These are phyloP conservation scores for Neckera pumila DNA, from an alignment of 225 moss, liverwort and hornwort genomes.

Conservation along the genomic window DNA sequence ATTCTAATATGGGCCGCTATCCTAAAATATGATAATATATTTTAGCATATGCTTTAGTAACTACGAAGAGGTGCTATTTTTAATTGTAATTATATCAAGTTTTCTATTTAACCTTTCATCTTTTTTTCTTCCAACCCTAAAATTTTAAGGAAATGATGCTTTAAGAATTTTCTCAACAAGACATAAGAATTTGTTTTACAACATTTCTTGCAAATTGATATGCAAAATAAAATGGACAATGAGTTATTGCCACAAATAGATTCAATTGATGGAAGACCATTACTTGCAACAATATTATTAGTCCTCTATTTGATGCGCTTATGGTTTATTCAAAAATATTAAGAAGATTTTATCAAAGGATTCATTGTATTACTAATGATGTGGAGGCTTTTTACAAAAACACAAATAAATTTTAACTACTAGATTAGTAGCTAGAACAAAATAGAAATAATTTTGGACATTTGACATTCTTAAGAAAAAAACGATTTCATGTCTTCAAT, in stretches of 20 bases:
- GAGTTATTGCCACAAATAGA: neutral
- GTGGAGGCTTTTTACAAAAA: neutral
- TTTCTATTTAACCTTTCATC: neutral
- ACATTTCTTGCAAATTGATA: neutral
- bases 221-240: neutral
- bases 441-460: neutral
- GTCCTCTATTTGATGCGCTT: neutral
- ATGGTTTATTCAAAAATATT: conserved; percentile 7
- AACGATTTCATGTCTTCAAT: neutral
- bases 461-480: neutral
- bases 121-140: neutral
- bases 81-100: neutral
- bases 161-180: neutral
- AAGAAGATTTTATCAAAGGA: neutral
- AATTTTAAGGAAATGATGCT: neutral
- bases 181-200: neutral
- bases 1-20: rapidly evolving
- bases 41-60: neutral
- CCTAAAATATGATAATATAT: neutral
- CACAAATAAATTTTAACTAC: no score
- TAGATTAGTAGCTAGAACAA: neutral
- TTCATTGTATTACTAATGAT: no score
- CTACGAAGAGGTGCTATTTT: neutral
- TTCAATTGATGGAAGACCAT: neutral
- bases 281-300: conserved; percentile 4